A percentile compares a stretch with the other conserved stretches of the same genome.
Evolutionary conservation across 2,329 filamentous ascomycete genomes (phyloP).

Genomic region (Paraconiothyrium sp.): DNA sequence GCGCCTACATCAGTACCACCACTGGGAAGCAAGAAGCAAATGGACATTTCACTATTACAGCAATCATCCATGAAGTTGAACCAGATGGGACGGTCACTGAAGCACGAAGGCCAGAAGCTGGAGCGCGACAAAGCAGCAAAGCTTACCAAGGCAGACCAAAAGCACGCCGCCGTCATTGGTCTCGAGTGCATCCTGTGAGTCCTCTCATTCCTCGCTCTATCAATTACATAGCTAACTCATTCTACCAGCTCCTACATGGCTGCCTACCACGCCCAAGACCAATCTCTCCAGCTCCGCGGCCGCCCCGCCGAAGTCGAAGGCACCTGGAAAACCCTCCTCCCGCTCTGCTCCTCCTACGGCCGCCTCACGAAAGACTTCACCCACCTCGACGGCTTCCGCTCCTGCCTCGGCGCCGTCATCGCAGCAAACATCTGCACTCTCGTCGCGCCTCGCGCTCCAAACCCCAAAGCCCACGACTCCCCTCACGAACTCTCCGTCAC

Average conservation of each 20-base stretch:
- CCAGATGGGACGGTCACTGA: conserved; percentile 55
- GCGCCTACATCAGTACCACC: conserved; percentile 42
- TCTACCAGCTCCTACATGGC: conserved; percentile 49
- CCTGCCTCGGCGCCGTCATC: conserved; percentile 53
- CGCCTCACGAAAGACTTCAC: conserved; percentile 44
- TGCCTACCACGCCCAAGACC: conserved; percentile 47
- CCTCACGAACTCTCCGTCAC: conserved; percentile 36
- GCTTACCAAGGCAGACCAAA: conserved; percentile 43
- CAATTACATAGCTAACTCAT: conserved; percentile 25
- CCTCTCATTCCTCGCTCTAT: accelerated
- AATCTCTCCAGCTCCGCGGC: conserved; percentile 38
- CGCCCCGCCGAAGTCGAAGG: conserved; percentile 45
- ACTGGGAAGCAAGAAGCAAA: conserved; percentile 40
- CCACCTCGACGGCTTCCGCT: conserved; percentile 53
- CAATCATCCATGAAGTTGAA: conserved; percentile 53
- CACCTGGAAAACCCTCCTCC: conserved; percentile 50
- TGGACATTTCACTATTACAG: conserved; percentile 49
- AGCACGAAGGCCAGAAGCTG: conserved; percentile 55
- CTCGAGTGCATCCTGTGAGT: conserved; percentile 57
- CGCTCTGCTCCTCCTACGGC: conserved; percentile 45
- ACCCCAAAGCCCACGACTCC: conserved; percentile 36
- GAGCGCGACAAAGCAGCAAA: conserved; percentile 35
- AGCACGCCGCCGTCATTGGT: conserved; percentile 52
- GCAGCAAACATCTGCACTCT: conserved; percentile 49
- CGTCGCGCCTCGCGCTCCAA: conserved; percentile 39